Base-by-base conservation (phyloP, 2,329 filamentous ascomycete species). In the Trichoderma asperellum region DNA sequence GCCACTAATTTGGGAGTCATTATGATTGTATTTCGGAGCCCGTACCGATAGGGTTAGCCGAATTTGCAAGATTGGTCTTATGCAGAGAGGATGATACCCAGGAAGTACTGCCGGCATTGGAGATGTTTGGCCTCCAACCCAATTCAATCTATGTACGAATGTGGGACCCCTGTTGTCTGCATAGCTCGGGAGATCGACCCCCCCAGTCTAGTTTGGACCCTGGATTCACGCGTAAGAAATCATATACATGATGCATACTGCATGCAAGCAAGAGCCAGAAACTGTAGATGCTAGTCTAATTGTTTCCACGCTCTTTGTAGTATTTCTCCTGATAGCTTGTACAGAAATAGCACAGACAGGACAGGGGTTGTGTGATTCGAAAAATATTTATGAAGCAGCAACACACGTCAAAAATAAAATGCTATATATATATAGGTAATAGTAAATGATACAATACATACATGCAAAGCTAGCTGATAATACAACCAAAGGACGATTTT, bases 211-310 rank as follows among this genome's bases (percentile, higher is more conserved):
- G 40, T n/a, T 43, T n/a, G 18, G 40, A 43, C 40, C 40, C 40
- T 43, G 40, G 18, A 43, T 43, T 18, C 40, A 43, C 43, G 43
- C 12, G 21, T 37, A 29, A 12, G 37, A 29, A 4, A 24, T 24
- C 12, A 21, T 49, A 29, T 56, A 40, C 49, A 14, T 43, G 24
- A 32, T 16, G 61, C 34, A 43, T 14, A 5, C 61, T 64, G 61
- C 61, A 64, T 64, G 61, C 49, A 64, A n/a, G 34, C 34, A 32
- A 11, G 16, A 21, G 43, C n/a, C 6, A 47, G n/a, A 47, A 47
- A 29, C 8, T 0, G 21, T 24, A 14, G 29, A 53, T 27, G 27
- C 21, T 18, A 29, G 0, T 8, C 21, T 18, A 29, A 1, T 8
- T 55, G 12, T 24, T 14, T 55, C 52, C 52, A 24, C 47, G 47